A percentile compares a stretch with the other conserved stretches of the same genome.
These are phyloP conservation scores for Pyrrhoderma lamaoense DNA, from an alignment of 1,284 basidiomycete genomes.

Conservation along the genomic window DNA sequence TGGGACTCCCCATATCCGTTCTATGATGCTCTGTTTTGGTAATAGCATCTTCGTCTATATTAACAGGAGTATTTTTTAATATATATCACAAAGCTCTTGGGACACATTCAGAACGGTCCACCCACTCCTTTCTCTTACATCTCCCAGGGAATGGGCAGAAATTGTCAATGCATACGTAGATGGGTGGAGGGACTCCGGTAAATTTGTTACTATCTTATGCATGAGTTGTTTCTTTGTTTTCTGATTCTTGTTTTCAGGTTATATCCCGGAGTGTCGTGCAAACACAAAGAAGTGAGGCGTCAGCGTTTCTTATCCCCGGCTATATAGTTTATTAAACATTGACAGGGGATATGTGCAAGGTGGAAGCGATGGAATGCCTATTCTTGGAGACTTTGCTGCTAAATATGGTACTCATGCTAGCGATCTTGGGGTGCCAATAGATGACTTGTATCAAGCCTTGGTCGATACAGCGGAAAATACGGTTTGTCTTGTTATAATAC, in stretches of 20 bases:
- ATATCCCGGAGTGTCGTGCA: constrained; percentile 40
- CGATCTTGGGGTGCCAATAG: constrained; percentile 35
- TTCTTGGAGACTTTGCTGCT: constrained; percentile 42
- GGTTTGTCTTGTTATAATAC: constrained; percentile 22
- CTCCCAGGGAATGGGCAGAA: constrained; percentile 37
- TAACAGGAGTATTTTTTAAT: constrained; percentile 8
- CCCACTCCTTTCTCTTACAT: constrained; percentile 50
- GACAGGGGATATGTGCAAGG: constrained; percentile 42
- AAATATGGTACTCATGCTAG: constrained; percentile 35
- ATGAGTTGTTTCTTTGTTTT: background rate
- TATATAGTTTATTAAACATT: background rate
- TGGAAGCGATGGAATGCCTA: constrained; percentile 43
- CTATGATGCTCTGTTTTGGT: constrained; percentile 66
- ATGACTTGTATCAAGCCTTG: constrained; percentile 42
- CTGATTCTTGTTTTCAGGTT: constrained; percentile 26
- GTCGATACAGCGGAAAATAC: constrained; percentile 46
- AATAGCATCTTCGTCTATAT: constrained; percentile 42
- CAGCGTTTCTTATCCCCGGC: background rate
- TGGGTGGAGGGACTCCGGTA: constrained; percentile 42
- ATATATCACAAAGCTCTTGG: constrained; percentile 20
- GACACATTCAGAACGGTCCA: constrained; percentile 45
- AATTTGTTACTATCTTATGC: background rate
- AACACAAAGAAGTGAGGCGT: constrained; percentile 38
- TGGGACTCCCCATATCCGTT: constrained; percentile 50
- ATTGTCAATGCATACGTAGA: constrained; percentile 43